phyloP scores from a whole-genome alignment of 1,284 basidiomycete genomes.

The Clitocybe nebularis region DNA sequence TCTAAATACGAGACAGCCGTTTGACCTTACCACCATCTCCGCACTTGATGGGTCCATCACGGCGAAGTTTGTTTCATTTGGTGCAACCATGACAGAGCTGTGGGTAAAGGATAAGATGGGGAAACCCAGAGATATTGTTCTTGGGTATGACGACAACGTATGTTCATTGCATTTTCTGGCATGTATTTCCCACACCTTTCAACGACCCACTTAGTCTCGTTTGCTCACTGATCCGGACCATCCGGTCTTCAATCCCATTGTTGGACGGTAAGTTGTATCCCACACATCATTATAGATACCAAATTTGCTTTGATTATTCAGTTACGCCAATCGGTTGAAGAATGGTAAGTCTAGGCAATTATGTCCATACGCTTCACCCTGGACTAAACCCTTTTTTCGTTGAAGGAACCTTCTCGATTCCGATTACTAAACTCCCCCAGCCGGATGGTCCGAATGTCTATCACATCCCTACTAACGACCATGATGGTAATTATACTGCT shows the following conservation, averaged over 20 bases:
- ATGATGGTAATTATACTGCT: slow-evolving; percentile 29
- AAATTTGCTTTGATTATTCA: slow-evolving; percentile 5
- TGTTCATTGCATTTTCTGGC: too few species aligned
- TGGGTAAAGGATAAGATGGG: slow-evolving; percentile 49
- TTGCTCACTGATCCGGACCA: slow-evolving; percentile 44
- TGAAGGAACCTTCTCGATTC: slow-evolving; percentile 51
- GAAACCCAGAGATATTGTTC: slow-evolving; percentile 41
- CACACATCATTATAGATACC: too few species aligned
- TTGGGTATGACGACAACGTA: slow-evolving; percentile 53
- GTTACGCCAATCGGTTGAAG: slow-evolving; percentile 50
- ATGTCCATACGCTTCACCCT: too few species aligned
- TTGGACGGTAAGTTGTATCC: slow-evolving; percentile 37
- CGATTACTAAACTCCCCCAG: slow-evolving; percentile 44
- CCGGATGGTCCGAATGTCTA: slow-evolving; percentile 43
- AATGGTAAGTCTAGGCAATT: slow-evolving; percentile 32
- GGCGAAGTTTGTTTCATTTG: slow-evolving; percentile 51
- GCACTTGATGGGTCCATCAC: slow-evolving; percentile 50
- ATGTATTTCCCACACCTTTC: too few species aligned
- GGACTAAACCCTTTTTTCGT: not conserved
- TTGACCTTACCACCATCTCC: slow-evolving; percentile 43
- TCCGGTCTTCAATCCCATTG: slow-evolving; percentile 47
- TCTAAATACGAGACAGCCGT: slow-evolving; percentile 30
- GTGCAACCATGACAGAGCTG: slow-evolving; percentile 48
- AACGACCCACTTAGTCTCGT: slow-evolving; percentile 29
- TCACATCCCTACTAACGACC: slow-evolving; percentile 49